Percentiles rank a stretch among this genome's conserved stretches.
These are phyloP conservation scores for Chenopodium formosanum DNA, from an alignment of 148 eudicot species.

Conservation along the genomic window DNA sequence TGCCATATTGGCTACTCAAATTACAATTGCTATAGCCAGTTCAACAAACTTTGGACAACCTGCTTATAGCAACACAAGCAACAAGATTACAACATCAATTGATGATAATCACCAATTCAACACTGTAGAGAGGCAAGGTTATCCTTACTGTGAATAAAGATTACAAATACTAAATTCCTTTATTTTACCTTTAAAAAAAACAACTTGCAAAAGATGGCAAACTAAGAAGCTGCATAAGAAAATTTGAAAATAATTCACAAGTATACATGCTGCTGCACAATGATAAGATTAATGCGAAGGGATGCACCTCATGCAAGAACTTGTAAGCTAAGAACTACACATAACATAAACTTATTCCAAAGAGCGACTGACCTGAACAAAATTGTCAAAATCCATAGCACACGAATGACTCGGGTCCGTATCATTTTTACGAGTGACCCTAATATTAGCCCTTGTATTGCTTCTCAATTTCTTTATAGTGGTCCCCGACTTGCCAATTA, in stretches of 20 bases:
- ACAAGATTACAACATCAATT: neutral
- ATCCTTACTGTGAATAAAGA: neutral
- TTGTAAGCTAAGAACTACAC: neutral
- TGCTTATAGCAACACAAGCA: neutral
- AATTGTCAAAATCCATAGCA: slow-evolving; percentile 91
- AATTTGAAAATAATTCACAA: neutral
- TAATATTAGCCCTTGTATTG: slow-evolving; percentile 65
- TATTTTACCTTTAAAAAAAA: neutral
- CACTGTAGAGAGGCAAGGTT: neutral
- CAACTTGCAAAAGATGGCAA: neutral
- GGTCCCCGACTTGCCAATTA: slow-evolving; percentile 86
- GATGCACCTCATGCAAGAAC: neutral
- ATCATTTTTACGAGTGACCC: slow-evolving; percentile 61
- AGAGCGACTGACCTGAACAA: slow-evolving; percentile 62
- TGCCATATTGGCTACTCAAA: neutral
- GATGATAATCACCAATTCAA: neutral
- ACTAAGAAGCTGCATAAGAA: neutral
- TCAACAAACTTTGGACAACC: neutral
- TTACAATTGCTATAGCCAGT: neutral
- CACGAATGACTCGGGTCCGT: slow-evolving; percentile 73
- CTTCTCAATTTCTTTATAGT: slow-evolving; percentile 80
- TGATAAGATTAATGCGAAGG: neutral
- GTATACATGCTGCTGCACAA: neutral
- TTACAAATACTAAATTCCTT: neutral
- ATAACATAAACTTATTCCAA: neutral